A percentile compares a stretch with the other conserved stretches of the same genome.
Conservation (phyloP, 139 green algal species). For the Chlorella sorokiniana region DNA sequence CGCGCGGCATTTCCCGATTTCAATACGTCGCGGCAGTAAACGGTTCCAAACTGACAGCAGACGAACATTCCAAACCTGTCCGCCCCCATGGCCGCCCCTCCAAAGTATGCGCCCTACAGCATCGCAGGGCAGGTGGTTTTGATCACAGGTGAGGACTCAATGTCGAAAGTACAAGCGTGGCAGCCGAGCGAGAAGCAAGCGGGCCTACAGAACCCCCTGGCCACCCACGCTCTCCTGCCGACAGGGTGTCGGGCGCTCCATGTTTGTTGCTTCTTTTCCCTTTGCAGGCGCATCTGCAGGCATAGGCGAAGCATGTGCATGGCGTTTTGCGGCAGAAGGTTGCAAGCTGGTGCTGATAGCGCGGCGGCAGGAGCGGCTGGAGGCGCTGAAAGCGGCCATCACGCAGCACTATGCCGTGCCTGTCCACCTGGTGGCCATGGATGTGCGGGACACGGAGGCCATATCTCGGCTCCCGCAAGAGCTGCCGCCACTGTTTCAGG, state of each 20-base stretch:
- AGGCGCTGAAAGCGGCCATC: slow-evolving; percentile 35
- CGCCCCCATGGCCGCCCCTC: neutral
- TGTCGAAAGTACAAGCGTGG: neutral
- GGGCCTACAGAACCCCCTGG: too few relatives aligned
- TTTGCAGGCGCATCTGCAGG: slow-evolving; percentile 66
- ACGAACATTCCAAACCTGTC: too few relatives aligned
- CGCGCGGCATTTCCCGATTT: too few relatives aligned
- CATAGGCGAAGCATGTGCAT: slow-evolving; percentile 76
- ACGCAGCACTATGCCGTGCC: slow-evolving; percentile 15
- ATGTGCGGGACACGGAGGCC: slow-evolving; percentile 64
- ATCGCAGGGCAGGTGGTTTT: slow-evolving; percentile 53
- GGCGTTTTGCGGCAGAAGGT: slow-evolving; percentile 71
- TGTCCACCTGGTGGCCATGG: slow-evolving; percentile 55
- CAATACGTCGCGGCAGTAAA: too few relatives aligned
- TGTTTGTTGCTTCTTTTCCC: neutral
- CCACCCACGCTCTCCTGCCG: neutral
- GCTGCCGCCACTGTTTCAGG: slow-evolving; percentile 61
- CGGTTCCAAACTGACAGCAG: too few relatives aligned
- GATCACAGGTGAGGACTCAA: slow-evolving; percentile 49
- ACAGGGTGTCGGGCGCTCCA: neutral
- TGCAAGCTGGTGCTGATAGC: slow-evolving; percentile 76
- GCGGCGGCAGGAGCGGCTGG: slow-evolving; percentile 64
- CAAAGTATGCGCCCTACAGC: slow-evolving; percentile 46
- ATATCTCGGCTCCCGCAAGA: slow-evolving; percentile 45
- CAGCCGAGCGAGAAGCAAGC: neutral